These are phyloP conservation scores for Daldinia bambusicola DNA, from an alignment of 495 filamentous ascomycete species.

Conservation along the genomic window DNA sequence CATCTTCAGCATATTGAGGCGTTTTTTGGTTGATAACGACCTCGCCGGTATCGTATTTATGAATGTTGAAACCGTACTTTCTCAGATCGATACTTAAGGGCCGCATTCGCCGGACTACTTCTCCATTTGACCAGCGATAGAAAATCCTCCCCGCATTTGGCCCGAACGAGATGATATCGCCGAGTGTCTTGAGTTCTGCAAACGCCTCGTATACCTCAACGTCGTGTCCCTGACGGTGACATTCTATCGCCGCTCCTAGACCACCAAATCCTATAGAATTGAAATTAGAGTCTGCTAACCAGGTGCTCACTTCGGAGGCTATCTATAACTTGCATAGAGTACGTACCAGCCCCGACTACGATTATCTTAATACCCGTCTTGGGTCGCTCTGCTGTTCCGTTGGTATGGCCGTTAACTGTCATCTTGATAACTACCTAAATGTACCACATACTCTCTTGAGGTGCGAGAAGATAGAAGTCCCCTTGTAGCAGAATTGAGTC, in stretches of 20 bases:
- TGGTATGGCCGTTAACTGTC: slow-evolving; percentile 35
- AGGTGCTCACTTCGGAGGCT: neutral
- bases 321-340: slow-evolving; percentile 6
- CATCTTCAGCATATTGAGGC: slow-evolving; percentile 56
- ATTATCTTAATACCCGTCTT: slow-evolving; percentile 66
- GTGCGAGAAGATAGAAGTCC: slow-evolving; percentile 16
- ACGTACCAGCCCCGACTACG: slow-evolving; percentile 62
- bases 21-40: slow-evolving; percentile 65
- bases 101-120: slow-evolving; percentile 58
- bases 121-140: slow-evolving; percentile 61
- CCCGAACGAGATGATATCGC: slow-evolving; percentile 73
- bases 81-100: slow-evolving; percentile 63
- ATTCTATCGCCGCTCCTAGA: slow-evolving; percentile 69
- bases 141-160: slow-evolving; percentile 69
- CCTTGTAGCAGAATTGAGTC: slow-evolving; percentile 26
- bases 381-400: slow-evolving; percentile 27
- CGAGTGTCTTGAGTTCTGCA: slow-evolving; percentile 65
- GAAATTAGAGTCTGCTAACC: neutral
- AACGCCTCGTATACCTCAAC: slow-evolving; percentile 69
- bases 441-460: slow-evolving; percentile 19
- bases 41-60: slow-evolving; percentile 70
- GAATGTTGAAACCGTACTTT: slow-evolving; percentile 67
- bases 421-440: slow-evolving; percentile 33
- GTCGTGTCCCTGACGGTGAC: slow-evolving; percentile 68
- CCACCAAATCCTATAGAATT: slow-evolving; percentile 63